Conservation (phyloP, 2,329 filamentous ascomycete species). For the Beauveria pseudobassiana region DNA sequence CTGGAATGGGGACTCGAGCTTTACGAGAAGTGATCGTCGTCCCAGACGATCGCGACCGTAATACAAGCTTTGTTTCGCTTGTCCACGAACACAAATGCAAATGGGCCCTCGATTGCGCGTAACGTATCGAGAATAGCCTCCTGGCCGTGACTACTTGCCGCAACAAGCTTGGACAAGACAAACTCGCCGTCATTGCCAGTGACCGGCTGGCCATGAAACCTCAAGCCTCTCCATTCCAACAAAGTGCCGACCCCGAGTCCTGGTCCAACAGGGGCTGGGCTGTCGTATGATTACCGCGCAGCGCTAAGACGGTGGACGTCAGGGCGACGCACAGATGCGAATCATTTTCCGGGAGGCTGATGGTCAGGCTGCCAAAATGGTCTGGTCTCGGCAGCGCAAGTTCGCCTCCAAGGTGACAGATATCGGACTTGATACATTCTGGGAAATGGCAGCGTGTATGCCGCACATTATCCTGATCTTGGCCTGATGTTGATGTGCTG, state of each 20-base stretch:
- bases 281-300: slow-evolving; percentile 68
- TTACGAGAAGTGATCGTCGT: slow-evolving; percentile 68
- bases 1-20: slow-evolving; percentile 41
- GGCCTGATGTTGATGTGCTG: neutral
- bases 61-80: slow-evolving; percentile 54
- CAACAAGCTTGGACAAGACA: slow-evolving; percentile 54
- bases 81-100: slow-evolving; percentile 83
- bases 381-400: slow-evolving; percentile 52
- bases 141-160: slow-evolving; percentile 28
- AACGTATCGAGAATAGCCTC: slow-evolving; percentile 43
- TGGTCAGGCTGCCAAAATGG: slow-evolving; percentile 39
- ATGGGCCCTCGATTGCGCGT: slow-evolving; percentile 67
- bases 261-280: slow-evolving; percentile 63
- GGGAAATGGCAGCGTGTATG: slow-evolving; percentile 46
- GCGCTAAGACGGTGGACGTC: slow-evolving; percentile 78
- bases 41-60: slow-evolving; percentile 86
- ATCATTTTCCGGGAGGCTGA: slow-evolving; percentile 20
- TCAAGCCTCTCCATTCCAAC: slow-evolving; percentile 98
- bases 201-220: slow-evolving; percentile 51
- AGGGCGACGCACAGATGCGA: slow-evolving; percentile 48
- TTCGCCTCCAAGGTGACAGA: slow-evolving; percentile 32
- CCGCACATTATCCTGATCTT: slow-evolving; percentile 45
- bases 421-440: slow-evolving; percentile 18
- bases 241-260: slow-evolving; percentile 58
- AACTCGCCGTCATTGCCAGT: slow-evolving; percentile 69